A percentile compares a stretch with the other conserved stretches of the same genome.
Evolutionary conservation across 176 grass and related monocot genomes (phyloP).

Genomic region (Oryza rufipogon): DNA sequence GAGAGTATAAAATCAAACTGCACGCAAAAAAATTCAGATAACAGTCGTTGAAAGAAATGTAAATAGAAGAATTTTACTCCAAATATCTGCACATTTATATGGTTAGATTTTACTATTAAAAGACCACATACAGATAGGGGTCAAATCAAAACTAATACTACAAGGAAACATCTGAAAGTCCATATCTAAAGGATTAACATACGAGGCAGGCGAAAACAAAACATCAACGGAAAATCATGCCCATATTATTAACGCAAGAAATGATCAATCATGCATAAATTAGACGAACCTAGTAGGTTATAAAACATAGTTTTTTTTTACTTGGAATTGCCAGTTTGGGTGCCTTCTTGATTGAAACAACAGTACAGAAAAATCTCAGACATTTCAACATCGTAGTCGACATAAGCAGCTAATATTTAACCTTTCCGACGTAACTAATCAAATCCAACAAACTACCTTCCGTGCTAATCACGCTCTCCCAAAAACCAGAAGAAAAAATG

Average conservation of each 20-base stretch:
- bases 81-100: not conserved
- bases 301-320: conserved; percentile 21
- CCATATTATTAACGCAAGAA: not conserved
- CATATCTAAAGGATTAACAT: conserved; percentile 1
- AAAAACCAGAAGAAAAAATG: conserved; percentile 10
- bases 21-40: not conserved
- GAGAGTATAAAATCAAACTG: not conserved
- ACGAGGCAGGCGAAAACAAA: not conserved
- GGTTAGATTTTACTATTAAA: conserved; percentile 5
- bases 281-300: not conserved
- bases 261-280: not conserved
- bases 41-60: not conserved
- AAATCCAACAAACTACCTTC: conserved; percentile 34
- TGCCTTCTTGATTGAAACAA: conserved; percentile 4
- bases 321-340: not conserved
- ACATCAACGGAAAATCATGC: not conserved
- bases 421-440: conserved; percentile 8
- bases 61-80: not conserved
- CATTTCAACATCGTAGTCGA: not conserved
- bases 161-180: not conserved
- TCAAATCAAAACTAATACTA: not conserved
- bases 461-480: conserved; percentile 25
- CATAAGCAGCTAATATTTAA: conserved; percentile 44
- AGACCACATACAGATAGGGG: not conserved
- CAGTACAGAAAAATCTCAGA: not conserved